These are phyloP conservation scores for Rhinocladiella similis DNA, from an alignment of 2,329 filamentous ascomycete genomes.

Conservation along the genomic window DNA sequence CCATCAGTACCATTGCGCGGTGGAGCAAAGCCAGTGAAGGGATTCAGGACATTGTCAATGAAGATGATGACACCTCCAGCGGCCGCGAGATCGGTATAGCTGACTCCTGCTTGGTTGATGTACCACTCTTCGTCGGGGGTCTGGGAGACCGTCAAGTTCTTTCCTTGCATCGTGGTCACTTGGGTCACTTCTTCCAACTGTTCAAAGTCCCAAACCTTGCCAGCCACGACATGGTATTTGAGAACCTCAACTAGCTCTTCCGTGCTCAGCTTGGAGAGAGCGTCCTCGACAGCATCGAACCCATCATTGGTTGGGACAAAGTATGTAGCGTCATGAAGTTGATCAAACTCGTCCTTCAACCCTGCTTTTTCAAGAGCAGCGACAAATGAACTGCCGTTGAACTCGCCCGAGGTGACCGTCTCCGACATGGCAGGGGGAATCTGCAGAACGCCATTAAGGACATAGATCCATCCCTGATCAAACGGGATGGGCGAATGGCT, in stretches of 20 bases:
- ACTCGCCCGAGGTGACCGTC: slow-evolving; percentile 8
- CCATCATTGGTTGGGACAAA: slow-evolving; percentile 11
- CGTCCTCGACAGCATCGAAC: slow-evolving; percentile 6
- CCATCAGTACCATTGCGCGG: slow-evolving; percentile 7
- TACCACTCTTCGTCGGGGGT: slow-evolving; percentile 11
- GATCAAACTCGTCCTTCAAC: slow-evolving; percentile 14
- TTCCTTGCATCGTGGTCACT: slow-evolving; percentile 15
- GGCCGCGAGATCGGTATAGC: slow-evolving; percentile 12
- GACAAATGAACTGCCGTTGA: slow-evolving; percentile 18
- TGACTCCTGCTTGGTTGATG: slow-evolving; percentile 14
- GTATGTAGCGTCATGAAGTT: slow-evolving; percentile 14
- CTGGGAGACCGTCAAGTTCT: slow-evolving; percentile 7
- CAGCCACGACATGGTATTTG: slow-evolving; percentile 18
- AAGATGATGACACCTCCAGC: slow-evolving; percentile 13
- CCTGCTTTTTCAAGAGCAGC: slow-evolving; percentile 11
- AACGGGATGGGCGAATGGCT: slow-evolving; percentile 6
- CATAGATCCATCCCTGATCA: slow-evolving; percentile 12
- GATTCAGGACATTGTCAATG: slow-evolving; percentile 20
- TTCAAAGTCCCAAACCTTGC: background rate
- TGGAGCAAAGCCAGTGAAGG: slow-evolving; percentile 6
- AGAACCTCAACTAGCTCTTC: slow-evolving; percentile 13
- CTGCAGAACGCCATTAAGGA: slow-evolving; percentile 9
- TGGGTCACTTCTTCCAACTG: slow-evolving; percentile 6
- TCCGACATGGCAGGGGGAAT: slow-evolving; percentile 5
- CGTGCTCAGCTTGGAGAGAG: slow-evolving; percentile 12